phyloP scores from a whole-genome alignment of 1,139 yeast genomes.

The Blastobotrys malaysiensis region DNA sequence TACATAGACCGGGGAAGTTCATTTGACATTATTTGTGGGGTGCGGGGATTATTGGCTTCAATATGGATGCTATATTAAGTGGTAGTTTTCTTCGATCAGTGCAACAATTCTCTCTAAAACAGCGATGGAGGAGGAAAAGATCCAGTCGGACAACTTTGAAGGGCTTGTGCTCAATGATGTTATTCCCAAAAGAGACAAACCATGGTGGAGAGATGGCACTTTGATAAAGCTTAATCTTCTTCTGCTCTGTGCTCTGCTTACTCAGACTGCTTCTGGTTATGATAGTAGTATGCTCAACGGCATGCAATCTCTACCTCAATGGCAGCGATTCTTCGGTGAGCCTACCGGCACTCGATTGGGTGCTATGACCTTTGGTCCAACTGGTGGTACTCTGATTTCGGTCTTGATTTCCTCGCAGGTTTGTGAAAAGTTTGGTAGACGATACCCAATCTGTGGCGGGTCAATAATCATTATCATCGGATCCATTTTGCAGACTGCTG shows the following conservation, averaged over 20 bases:
- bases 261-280: conserved; percentile 39
- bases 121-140: background rate
- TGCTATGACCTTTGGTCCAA: conserved; percentile 46
- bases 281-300: conserved; percentile 51
- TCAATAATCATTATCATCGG: conserved; percentile 2
- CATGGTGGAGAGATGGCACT: conserved; percentile 36
- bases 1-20: background rate
- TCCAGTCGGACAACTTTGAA: background rate
- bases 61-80: background rate
- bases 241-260: conserved; percentile 25
- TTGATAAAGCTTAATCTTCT: conserved; percentile 36
- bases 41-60: background rate
- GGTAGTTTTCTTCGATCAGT: background rate
- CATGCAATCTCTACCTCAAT: conserved; percentile 40
- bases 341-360: conserved; percentile 44
- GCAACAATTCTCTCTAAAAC: background rate
- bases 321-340: conserved; percentile 36
- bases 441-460: conserved; percentile 2
- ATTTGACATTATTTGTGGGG: background rate
- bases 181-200: conserved; percentile 28
- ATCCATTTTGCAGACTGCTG: conserved; percentile 4
- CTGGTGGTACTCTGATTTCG: conserved; percentile 41
- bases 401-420: conserved; percentile 13
- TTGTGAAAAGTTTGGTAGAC: conserved; percentile 4
- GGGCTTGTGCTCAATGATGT: conserved; percentile 10